Evolutionary conservation across 148 eudicot genomes (phyloP).

Genomic region (Rhododendron williamsianum): DNA sequence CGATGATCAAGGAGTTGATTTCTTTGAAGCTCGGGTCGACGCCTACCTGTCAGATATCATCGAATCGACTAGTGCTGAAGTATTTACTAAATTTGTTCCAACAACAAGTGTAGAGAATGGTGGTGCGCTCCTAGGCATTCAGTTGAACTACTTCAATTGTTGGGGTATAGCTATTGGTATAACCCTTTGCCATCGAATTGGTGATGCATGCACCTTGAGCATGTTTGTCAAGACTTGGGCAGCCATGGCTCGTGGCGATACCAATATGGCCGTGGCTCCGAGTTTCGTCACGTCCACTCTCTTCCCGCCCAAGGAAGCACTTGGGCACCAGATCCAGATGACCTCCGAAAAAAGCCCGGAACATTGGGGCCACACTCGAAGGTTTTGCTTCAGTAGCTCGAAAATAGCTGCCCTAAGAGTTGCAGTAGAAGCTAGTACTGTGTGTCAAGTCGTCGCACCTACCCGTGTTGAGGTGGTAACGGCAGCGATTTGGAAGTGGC

Average conservation of each 20-base stretch:
- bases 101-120: slow-evolving; percentile 2
- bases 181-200: too few relatives aligned
- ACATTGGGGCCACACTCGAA: background rate
- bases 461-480: slow-evolving; percentile 28
- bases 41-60: slow-evolving; percentile 20
- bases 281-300: too few relatives aligned
- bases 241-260: too few relatives aligned
- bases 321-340: too few relatives aligned
- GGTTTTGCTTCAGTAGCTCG: slow-evolving; percentile 29
- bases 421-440: background rate
- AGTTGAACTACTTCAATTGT: slow-evolving; percentile 30
- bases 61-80: slow-evolving; percentile 10
- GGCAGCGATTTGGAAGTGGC: slow-evolving; percentile 32
- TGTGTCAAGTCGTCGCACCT: background rate
- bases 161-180: slow-evolving; percentile 33
- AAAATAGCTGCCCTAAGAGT: slow-evolving; percentile 24
- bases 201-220: too few relatives aligned
- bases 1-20: slow-evolving; percentile 34
- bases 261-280: too few relatives aligned
- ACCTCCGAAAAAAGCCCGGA: too few relatives aligned
- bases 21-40: slow-evolving; percentile 20
- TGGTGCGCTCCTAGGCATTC: slow-evolving; percentile 26
- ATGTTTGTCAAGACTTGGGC: too few relatives aligned
- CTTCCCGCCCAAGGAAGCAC: too few relatives aligned
- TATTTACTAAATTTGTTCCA: slow-evolving; percentile 26